phyloP scores from a whole-genome alignment of 768 basidiomycete genomes.

The Baorangia bicolor region DNA sequence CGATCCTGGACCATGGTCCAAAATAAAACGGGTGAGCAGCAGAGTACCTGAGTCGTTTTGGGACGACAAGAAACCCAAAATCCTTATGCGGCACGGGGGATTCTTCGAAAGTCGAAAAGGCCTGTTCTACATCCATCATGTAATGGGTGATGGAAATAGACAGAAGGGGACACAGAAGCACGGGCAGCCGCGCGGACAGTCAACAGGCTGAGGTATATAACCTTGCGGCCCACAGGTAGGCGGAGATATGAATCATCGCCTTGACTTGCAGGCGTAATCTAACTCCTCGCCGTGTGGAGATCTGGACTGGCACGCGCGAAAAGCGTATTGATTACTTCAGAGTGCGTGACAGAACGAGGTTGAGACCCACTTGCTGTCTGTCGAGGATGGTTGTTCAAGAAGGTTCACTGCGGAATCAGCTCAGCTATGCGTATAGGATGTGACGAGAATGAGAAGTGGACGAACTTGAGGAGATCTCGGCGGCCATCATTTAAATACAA shows the following conservation, averaged over 20 bases:
- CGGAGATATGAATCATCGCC: slow-evolving; percentile 17
- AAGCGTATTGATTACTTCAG: background rate
- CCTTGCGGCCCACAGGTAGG: background rate
- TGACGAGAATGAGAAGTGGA: background rate
- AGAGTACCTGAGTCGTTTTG: slow-evolving; percentile 16
- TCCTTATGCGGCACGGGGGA: slow-evolving; percentile 6
- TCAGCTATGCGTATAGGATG: background rate
- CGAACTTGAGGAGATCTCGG: background rate
- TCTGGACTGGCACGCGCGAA: background rate
- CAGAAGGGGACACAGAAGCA: background rate
- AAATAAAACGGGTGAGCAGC: slow-evolving; percentile 6
- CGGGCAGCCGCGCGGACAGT: background rate
- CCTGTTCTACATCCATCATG: slow-evolving; percentile 19
- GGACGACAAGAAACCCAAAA: slow-evolving; percentile 11
- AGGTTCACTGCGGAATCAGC: background rate
- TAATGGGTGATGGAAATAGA: slow-evolving; percentile 3
- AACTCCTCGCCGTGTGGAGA: background rate
- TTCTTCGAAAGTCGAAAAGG: background rate
- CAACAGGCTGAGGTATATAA: slow-evolving; percentile 12
- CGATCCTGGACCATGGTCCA: slow-evolving; percentile 13
- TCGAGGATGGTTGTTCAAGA: background rate
- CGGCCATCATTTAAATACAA: background rate
- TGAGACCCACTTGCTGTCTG: background rate
- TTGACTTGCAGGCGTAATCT: slow-evolving; percentile 4
- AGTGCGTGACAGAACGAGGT: background rate